Conservation (phyloP, 768 basidiomycete genomes). For the Favolaschia claudopus region DNA sequence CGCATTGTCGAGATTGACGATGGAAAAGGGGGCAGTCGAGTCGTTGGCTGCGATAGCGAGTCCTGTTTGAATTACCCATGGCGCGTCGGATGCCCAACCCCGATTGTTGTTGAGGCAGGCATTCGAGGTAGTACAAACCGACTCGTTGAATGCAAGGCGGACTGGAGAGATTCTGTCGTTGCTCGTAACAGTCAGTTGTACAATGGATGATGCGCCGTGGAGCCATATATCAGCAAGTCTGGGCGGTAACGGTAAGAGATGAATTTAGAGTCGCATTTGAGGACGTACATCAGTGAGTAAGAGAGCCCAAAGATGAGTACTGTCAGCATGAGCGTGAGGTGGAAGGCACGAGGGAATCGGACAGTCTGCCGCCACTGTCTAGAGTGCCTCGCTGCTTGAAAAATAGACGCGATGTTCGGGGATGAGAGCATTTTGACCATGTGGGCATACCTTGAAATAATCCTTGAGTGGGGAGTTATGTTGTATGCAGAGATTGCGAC, state of each 20-base stretch:
- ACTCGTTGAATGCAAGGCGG: constrained; percentile 14
- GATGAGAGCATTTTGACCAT: constrained; percentile 23
- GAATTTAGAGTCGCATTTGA: not conserved
- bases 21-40: not conserved
- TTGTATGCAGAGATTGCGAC: not conserved
- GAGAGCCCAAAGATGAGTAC: constrained; percentile 18
- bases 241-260: not conserved
- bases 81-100: constrained; percentile 2
- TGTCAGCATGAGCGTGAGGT: constrained; percentile 16
- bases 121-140: not conserved
- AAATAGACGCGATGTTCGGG: constrained; percentile 9
- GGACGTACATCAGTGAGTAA: constrained; percentile 21
- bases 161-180: not conserved
- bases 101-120: constrained; percentile 11
- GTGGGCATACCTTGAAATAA: constrained; percentile 13
- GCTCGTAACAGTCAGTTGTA: not conserved
- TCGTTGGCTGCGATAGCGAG: constrained; percentile 14
- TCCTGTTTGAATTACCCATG: constrained; percentile 6
- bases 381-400: constrained; percentile 11
- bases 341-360: constrained; percentile 19
- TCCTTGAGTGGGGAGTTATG: not conserved
- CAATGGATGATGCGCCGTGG: constrained; percentile 17
- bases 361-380: not conserved
- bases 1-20: constrained; percentile 12
- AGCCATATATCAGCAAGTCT: constrained; percentile 28